Conservation (phyloP, 306 rosid species). For the Betula pendula region DNA sequence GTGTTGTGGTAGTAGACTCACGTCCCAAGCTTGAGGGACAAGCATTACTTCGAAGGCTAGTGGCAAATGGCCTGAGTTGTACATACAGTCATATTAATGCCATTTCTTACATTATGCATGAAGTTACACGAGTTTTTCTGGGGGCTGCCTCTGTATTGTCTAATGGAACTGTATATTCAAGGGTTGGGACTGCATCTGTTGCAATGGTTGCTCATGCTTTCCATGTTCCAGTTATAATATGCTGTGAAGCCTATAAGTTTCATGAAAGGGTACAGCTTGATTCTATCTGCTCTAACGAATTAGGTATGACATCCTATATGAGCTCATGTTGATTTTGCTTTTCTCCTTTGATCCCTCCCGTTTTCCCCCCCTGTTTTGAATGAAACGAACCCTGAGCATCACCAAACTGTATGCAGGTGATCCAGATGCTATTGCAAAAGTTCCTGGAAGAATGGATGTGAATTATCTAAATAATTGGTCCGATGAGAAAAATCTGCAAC, state of each 20-base stretch:
- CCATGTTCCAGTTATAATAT: constrained; percentile 76
- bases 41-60: constrained; percentile 64
- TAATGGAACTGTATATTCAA: constrained; percentile 89
- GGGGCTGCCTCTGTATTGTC: constrained; percentile 78
- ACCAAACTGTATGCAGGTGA: constrained; percentile 56
- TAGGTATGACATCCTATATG: constrained; percentile 49
- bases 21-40: constrained; percentile 88
- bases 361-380: neutral
- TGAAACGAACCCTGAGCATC: neutral
- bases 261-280: constrained; percentile 97
- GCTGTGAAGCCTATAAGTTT: constrained; percentile 94
- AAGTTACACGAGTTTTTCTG: constrained; percentile 75
- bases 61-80: constrained; percentile 71
- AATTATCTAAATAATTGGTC: constrained; percentile 54
- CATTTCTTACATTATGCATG: constrained; percentile 77
- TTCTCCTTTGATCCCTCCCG: neutral
- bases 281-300: constrained; percentile 83
- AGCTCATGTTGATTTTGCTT: constrained; percentile 16
- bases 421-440: constrained; percentile 60
- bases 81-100: constrained; percentile 84
- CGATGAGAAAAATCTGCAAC: constrained; percentile 57
- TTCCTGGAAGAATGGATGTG: constrained; percentile 70
- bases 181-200: constrained; percentile 85
- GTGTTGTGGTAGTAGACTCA: constrained; percentile 84
- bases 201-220: constrained; percentile 93